Evolutionary conservation across 208 protist genomes (phyloP), one percentile per base, ranked within the genome.

Genomic region (Willaertia magna): DNA sequence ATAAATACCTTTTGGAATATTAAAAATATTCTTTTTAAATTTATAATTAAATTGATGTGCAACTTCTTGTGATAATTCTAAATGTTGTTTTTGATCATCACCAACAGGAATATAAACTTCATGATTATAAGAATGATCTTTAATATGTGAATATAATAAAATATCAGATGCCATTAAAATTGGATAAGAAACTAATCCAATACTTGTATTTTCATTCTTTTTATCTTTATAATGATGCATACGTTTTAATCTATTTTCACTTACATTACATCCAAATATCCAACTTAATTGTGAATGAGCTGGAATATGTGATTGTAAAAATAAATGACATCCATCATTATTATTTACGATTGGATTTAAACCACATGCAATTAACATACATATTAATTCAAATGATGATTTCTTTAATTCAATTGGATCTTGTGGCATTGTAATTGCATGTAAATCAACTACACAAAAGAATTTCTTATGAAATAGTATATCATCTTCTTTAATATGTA

Each of bases 111-210:
- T 84, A 52, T 92, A 89, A 9, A 84, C 74, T 22, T 86, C 81
- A n/a, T 84, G 74, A 43, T 30, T 81, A 55, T 51, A 59, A 6
- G 30, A 44, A n/a, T n/a, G 3, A 16, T 16, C 26, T n/a, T n/a
- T n/a, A n/a, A n/a, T n/a, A n/a, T n/a, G n/a, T 34, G n/a, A 18
- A 55, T 90, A 93, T 16, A 93, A 61, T 30, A 93, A 84, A 26
- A 93, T 92, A 85, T 93, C 91, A 12, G 91, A 85, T 26, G 89
- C 87, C 91, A 92, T 92, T 30, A 93, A 87, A 34, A 91, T 86
- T 47, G 90, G 90, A 61, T 93, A 93, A 47, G 82, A 74, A 6
- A 90, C 88, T 16, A 92, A 48, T 34, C 90, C 90, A 48, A 90
- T 67, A 61, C 55, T 86, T 18, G 84, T 75, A 22, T 52, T 26